phyloP scores from a whole-genome alignment of 2,329 filamentous ascomycete genomes.

The Calonectria pseudoturangicola region DNA sequence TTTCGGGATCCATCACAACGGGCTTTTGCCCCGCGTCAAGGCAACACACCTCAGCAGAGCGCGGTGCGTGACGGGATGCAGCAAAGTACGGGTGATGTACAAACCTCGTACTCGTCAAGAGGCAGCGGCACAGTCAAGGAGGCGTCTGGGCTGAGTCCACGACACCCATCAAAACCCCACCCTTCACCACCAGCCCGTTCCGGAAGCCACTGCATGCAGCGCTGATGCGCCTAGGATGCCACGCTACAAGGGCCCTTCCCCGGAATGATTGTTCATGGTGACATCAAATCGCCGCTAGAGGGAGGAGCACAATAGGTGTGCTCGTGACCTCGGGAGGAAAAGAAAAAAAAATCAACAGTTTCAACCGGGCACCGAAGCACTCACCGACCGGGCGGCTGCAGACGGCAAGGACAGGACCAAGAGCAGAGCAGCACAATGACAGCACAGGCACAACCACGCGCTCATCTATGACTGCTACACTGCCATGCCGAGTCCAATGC shows the following conservation, averaged over 20 bases:
- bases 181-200: conserved; percentile 33
- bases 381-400: conserved; percentile 41
- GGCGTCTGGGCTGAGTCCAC: conserved; percentile 4
- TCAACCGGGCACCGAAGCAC: conserved; percentile 34
- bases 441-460: conserved; percentile 2
- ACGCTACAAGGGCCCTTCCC: conserved; percentile 39
- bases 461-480: conserved; percentile 14
- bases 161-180: conserved; percentile 23
- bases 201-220: conserved; percentile 39
- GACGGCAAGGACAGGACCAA: conserved; percentile 5
- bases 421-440: conserved; percentile 13
- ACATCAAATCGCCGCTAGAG: conserved; percentile 44
- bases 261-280: conserved; percentile 44
- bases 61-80: conserved; percentile 22
- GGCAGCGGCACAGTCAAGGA: conserved; percentile 13
- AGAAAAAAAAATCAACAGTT: conserved; percentile 26
- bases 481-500: background rate
- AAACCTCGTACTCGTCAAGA: conserved; percentile 21
- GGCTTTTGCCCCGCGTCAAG: conserved; percentile 27
- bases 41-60: conserved; percentile 22
- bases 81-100: conserved; percentile 20
- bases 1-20: conserved; percentile 23
- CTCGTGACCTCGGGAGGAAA: conserved; percentile 49
- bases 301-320: conserved; percentile 26
- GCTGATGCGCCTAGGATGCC: conserved; percentile 32